A percentile compares a stretch with the other conserved stretches of the same genome.
phyloP scores from a whole-genome alignment of 2,329 filamentous ascomycete species.

The Sordariomycetes sp. region DNA sequence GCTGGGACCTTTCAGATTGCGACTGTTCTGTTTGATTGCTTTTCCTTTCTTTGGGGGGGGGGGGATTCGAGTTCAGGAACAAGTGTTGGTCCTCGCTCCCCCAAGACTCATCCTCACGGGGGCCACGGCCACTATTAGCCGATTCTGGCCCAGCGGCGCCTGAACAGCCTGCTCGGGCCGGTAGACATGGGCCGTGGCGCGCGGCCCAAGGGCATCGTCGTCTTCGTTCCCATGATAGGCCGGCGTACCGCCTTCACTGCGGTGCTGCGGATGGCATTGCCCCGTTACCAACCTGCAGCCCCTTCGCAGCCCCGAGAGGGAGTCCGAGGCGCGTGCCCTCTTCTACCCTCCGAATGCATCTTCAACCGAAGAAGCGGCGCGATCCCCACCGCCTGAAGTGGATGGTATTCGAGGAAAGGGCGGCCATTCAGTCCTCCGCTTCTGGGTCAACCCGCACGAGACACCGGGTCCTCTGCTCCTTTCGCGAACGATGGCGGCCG shows the following conservation, averaged over 20 bases:
- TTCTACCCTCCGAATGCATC: too few species aligned
- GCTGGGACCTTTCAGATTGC: not conserved
- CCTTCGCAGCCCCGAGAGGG: too few species aligned
- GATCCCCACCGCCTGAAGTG: not conserved
- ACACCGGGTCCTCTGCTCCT: not conserved
- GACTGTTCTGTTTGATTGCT: too few species aligned
- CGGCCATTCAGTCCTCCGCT: not conserved
- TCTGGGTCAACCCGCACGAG: not conserved
- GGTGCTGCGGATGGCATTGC: not conserved
- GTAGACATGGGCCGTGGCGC: not conserved
- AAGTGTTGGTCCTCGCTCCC: too few species aligned
- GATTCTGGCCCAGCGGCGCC: too few species aligned
- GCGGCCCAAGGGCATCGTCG: not conserved
- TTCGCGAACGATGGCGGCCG: not conserved
- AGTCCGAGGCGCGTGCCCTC: too few species aligned
- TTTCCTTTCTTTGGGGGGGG: too few species aligned
- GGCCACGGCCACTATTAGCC: too few species aligned
- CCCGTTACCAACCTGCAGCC: not conserved
- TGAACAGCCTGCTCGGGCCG: too few species aligned
- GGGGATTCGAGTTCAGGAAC: too few species aligned
- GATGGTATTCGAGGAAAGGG: not conserved
- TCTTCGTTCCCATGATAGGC: not conserved
- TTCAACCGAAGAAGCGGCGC: not conserved
- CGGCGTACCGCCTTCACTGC: not conserved
- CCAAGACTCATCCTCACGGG: too few species aligned